Percentiles rank a stretch among this genome's conserved stretches.
Evolutionary conservation across 495 filamentous ascomycete species (phyloP).

Genomic region (Collariella sp.): DNA sequence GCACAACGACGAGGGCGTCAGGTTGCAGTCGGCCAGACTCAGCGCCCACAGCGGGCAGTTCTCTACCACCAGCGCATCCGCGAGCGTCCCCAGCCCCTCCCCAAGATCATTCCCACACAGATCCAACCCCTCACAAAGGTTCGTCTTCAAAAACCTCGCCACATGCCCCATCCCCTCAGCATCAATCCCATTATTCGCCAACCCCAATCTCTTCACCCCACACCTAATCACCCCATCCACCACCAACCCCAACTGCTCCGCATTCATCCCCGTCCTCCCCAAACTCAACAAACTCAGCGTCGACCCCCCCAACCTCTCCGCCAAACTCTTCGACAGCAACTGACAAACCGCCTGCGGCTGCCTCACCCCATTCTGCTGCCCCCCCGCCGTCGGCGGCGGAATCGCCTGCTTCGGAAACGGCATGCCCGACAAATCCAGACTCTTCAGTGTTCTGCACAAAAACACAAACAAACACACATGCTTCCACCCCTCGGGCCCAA

Average conservation of each 20-base stretch:
- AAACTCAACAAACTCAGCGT: slow-evolving; percentile 79
- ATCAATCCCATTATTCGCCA: slow-evolving; percentile 73
- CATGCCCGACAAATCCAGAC: slow-evolving; percentile 76
- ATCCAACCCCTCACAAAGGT: slow-evolving; percentile 80
- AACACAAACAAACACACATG: slow-evolving; percentile 85
- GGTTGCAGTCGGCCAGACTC: slow-evolving; percentile 79
- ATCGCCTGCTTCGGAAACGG: slow-evolving; percentile 53
- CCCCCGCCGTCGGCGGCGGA: neutral
- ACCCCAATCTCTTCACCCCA: slow-evolving; percentile 64
- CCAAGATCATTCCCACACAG: slow-evolving; percentile 80
- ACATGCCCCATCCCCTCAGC: slow-evolving; percentile 67
- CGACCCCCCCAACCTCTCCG: slow-evolving; percentile 62
- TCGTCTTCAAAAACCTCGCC: slow-evolving; percentile 59
- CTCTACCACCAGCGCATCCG: slow-evolving; percentile 51
- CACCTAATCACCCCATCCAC: slow-evolving; percentile 67
- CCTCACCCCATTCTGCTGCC: slow-evolving; percentile 4
- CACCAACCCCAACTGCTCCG: slow-evolving; percentile 60
- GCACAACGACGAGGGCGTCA: slow-evolving; percentile 61
- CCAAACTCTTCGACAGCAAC: slow-evolving; percentile 64
- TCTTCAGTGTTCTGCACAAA: slow-evolving; percentile 77
- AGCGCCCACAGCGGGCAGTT: slow-evolving; percentile 64
- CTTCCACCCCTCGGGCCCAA: slow-evolving; percentile 80
- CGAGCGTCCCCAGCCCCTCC: slow-evolving; percentile 60
- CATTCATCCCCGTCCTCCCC: slow-evolving; percentile 62
- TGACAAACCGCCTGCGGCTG: slow-evolving; percentile 26